Evolutionary conservation across 805 yeast genomes (phyloP).

Genomic region (Hagleromyces aurorensis): DNA sequence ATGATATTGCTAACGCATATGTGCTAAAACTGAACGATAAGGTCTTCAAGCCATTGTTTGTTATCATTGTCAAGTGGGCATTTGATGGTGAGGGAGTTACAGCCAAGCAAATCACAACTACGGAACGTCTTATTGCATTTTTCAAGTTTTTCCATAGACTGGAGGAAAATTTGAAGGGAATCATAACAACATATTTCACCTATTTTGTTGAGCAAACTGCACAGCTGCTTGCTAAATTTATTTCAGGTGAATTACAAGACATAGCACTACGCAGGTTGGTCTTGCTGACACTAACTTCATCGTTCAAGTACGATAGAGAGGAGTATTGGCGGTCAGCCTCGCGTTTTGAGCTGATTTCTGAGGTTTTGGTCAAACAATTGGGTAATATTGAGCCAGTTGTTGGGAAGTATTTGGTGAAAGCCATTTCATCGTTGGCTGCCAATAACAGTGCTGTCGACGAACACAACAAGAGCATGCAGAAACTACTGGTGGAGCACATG

Average conservation of each 20-base stretch:
- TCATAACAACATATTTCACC: constrained; percentile 81
- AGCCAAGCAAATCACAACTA: constrained; percentile 38
- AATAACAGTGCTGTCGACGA: constrained; percentile 59
- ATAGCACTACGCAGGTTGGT: constrained; percentile 63
- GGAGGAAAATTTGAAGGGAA: constrained; percentile 76
- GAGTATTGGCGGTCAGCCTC: constrained; percentile 91
- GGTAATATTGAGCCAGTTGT: constrained; percentile 58
- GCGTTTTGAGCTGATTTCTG: constrained; percentile 67
- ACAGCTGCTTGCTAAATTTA: constrained; percentile 44
- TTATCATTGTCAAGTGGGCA: constrained; percentile 84
- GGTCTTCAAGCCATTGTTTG: constrained; percentile 87
- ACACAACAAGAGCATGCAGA: constrained; percentile 69
- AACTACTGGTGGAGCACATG: constrained; percentile 55
- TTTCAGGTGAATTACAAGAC: constrained; percentile 36
- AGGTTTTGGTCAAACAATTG: constrained; percentile 59
- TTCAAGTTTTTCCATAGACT: constrained; percentile 79
- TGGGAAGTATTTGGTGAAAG: constrained; percentile 74
- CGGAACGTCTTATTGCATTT: constrained; percentile 61
- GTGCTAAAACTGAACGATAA: constrained; percentile 92
- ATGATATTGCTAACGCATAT: constrained; percentile 61
- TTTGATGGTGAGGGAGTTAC: constrained; percentile 69
- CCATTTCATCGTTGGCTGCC: constrained; percentile 69
- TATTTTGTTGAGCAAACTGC: constrained; percentile 73
- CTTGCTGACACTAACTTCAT: constrained; percentile 62
- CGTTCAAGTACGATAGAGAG: constrained; percentile 84